Evolutionary conservation across 1,139 yeast genomes (phyloP).

Genomic region (Yamadazyma triangularis): DNA sequence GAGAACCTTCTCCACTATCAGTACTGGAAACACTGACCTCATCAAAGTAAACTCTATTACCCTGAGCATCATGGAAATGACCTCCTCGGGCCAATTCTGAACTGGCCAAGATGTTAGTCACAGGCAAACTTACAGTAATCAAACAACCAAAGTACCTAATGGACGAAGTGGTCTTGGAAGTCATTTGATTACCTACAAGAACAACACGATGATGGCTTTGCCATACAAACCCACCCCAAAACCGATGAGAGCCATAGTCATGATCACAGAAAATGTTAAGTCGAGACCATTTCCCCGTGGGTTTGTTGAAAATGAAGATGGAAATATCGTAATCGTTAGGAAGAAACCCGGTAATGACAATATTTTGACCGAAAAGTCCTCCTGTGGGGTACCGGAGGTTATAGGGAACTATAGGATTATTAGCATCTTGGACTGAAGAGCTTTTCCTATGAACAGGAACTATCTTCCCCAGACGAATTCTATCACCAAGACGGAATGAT

Average conservation of each 20-base stretch:
- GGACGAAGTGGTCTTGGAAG: slow-evolving; percentile 47
- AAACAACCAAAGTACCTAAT: slow-evolving; percentile 56
- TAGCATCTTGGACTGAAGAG: slow-evolving; percentile 9
- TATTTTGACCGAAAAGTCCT: slow-evolving; percentile 59
- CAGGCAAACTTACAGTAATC: slow-evolving; percentile 60
- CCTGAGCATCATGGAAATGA: slow-evolving; percentile 16
- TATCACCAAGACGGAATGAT: slow-evolving; percentile 32
- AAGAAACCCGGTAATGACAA: slow-evolving; percentile 56
- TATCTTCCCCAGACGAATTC: slow-evolving; percentile 28
- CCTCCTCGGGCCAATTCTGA: slow-evolving; percentile 35
- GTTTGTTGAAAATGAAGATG: slow-evolving; percentile 54
- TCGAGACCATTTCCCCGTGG: slow-evolving; percentile 63
- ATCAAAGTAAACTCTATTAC: slow-evolving; percentile 17
- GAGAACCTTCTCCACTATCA: slow-evolving; percentile 10
- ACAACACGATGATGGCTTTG: slow-evolving; percentile 68
- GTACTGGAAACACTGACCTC: slow-evolving; percentile 9
- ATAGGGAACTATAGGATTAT: slow-evolving; percentile 20
- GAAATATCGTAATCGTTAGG: slow-evolving; percentile 52
- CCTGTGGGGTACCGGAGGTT: slow-evolving; percentile 53
- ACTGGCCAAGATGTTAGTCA: slow-evolving; percentile 54
- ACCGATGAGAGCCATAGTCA: slow-evolving; percentile 51
- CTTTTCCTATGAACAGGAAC: slow-evolving; percentile 23
- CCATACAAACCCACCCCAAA: slow-evolving; percentile 72
- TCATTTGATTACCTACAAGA: slow-evolving; percentile 47
- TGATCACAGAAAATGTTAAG: slow-evolving; percentile 55